Base-by-base conservation (phyloP, 2,329 filamentous ascomycete genomes). In the Sphaerulina vaccinii region DNA sequence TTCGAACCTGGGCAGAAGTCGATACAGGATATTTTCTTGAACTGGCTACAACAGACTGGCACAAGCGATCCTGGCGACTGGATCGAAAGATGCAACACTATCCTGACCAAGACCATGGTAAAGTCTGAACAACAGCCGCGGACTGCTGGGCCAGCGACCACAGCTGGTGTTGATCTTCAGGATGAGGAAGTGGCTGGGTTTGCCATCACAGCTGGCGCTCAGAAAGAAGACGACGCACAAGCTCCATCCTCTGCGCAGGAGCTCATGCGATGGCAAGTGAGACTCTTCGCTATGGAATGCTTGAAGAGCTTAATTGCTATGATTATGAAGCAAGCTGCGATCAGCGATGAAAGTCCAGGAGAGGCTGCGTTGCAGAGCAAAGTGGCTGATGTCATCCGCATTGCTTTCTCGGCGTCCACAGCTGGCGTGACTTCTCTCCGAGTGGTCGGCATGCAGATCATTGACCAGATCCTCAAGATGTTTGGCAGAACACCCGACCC, bases 181-280 rank as follows among this genome's bases (percentile, higher is more conserved):
- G 93, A 99, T 66, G 93, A 99, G 68, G 95, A 99, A 69, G 92
- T 96, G 29, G 93, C 93, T 46, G 93, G 93, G 0, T 97, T 99
- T 65, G 91, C 91, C 24, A 82, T 85, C n/a, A 84, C 87, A 1
- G 79, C 79, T 22, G 85, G 83, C 21, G 80, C 76, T 3, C 75
- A 68, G 6, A 73, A 71, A 18, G 72, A 74, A 37, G 73, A 76
- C 38, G 62, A 71, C 32, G 62, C 69, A 15, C 65, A 70, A 32
- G 65, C 67, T 5, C 62, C 68, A 1, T 71, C 71, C 18, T 69
- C 70, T 11, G 75, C 90, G 16, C 90, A 95, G 62, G 93, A 99
- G 68, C 82, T 93, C 11, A 76, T 99, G 55, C 85, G 90, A 60
- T 99, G 93, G 93, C 93, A 99, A 69, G 92, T 96, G 5, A 85